Percentiles rank a stretch among this genome's conserved stretches.
Evolutionary conservation across 495 filamentous ascomycete genomes (phyloP).

Genomic region (Hypoxylon lenormandii): DNA sequence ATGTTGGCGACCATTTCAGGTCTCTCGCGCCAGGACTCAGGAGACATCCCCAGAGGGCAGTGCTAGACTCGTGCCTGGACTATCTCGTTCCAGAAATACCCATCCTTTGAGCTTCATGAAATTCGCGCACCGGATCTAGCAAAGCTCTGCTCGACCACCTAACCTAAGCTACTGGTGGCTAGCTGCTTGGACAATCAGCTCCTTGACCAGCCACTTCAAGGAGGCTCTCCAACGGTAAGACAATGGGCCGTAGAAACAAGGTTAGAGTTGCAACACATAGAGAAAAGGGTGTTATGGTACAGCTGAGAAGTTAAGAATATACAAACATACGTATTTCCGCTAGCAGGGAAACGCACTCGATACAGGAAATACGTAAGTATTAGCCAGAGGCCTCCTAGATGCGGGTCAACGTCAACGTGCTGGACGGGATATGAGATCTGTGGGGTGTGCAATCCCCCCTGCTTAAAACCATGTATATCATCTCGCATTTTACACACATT

Average conservation of each 20-base stretch:
- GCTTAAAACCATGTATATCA: conserved; percentile 1
- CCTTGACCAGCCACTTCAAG: conserved; percentile 8
- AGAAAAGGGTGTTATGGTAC: conserved; percentile 22
- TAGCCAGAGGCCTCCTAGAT: conserved; percentile 29
- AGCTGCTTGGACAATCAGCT: conserved; percentile 13
- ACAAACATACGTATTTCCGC: conserved; percentile 20
- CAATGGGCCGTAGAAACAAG: conserved; percentile 28
- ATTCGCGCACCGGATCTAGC: conserved; percentile 50
- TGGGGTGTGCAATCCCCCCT: conserved; percentile 24
- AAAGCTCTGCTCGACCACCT: conserved; percentile 27
- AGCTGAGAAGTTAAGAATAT: conserved; percentile 25
- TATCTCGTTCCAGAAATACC: background rate
- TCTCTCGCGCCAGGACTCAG: conserved; percentile 1
- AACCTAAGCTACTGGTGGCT: too few relatives aligned
- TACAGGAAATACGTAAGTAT: background rate
- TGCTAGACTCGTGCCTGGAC: conserved; percentile 16
- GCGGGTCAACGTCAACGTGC: conserved; percentile 24
- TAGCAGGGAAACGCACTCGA: conserved; percentile 3
- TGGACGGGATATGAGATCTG: conserved; percentile 5
- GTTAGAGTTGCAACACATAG: conserved; percentile 27
- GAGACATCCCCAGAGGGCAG: conserved; percentile 15
- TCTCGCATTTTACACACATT: conserved; percentile 7
- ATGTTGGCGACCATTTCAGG: conserved; percentile 15
- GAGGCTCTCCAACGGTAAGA: conserved; percentile 5
- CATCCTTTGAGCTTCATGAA: conserved; percentile 23